Percentiles rank a stretch among this genome's conserved stretches.
Evolutionary conservation across 768 basidiomycete species (phyloP).

Genomic region (Pilatotrama ljubarskyi): DNA sequence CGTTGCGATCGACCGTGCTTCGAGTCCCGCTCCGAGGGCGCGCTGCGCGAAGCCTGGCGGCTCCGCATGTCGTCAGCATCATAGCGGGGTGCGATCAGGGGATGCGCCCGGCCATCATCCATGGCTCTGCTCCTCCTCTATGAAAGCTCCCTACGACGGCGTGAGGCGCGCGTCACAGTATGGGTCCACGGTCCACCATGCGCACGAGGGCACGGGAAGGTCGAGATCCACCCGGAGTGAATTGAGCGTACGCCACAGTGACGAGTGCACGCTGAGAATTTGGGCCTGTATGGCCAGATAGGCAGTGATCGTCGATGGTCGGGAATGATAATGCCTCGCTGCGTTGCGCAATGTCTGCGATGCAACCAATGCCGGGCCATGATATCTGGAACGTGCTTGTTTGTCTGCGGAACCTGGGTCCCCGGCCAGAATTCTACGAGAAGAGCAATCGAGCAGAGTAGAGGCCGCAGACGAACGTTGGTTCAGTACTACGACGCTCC

Average conservation of each 20-base stretch:
- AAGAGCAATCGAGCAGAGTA: not conserved
- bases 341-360: not conserved
- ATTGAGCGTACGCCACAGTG: conserved; percentile 1
- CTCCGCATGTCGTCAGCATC: conserved; percentile 14
- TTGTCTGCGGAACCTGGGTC: not conserved
- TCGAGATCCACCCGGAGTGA: conserved; percentile 11
- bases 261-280: not conserved
- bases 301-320: conserved; percentile 21
- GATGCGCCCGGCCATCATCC: not conserved
- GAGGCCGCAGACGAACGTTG: conserved; percentile 13
- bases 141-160: not conserved
- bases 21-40: conserved; percentile 16
- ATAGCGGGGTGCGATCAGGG: not conserved
- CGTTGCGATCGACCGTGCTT: conserved; percentile 13
- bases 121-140: conserved; percentile 10
- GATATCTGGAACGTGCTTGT: conserved; percentile 10
- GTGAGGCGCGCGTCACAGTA: not conserved
- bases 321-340: conserved; percentile 19
- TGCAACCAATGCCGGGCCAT: conserved; percentile 6
- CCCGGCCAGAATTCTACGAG: not conserved
- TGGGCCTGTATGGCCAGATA: not conserved
- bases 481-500: not conserved
- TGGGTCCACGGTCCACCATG: not conserved
- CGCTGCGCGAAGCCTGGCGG: conserved; percentile 13
- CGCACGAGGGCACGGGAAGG: not conserved